These are phyloP conservation scores for Aspergillus sp. DNA, from an alignment of 2,329 filamentous ascomycete species.

Conservation along the genomic window DNA sequence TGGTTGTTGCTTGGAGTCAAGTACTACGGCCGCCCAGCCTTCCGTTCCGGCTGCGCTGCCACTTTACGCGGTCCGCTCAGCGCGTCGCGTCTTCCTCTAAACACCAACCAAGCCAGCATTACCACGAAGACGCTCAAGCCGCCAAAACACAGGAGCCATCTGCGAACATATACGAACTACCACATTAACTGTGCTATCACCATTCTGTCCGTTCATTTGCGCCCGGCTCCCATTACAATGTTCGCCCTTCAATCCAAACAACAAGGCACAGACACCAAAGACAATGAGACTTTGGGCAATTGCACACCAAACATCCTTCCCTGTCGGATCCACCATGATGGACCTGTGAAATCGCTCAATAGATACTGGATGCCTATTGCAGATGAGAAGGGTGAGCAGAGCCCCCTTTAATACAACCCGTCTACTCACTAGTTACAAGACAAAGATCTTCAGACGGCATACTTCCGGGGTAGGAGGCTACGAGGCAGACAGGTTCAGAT, in stretches of 20 bases:
- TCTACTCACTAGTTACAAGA: constrained; percentile 15
- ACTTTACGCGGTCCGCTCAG: constrained; percentile 28
- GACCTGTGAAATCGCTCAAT: constrained; percentile 62
- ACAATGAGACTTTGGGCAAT: constrained; percentile 29
- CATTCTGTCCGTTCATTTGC: background rate
- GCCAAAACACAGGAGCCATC: background rate
- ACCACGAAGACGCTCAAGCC: background rate
- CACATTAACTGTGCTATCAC: background rate
- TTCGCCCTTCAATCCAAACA: constrained; percentile 35
- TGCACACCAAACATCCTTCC: constrained; percentile 72
- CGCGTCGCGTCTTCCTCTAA: constrained; percentile 30
- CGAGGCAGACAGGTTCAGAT: constrained; percentile 65
- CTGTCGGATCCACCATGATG: constrained; percentile 76
- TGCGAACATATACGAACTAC: background rate
- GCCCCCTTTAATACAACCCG: background rate
- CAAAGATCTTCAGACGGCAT: constrained; percentile 51
- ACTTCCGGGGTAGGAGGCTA: constrained; percentile 80
- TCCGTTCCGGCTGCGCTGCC: constrained; percentile 6
- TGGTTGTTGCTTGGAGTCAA: too few species aligned
- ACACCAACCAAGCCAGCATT: constrained; percentile 3
- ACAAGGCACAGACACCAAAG: constrained; percentile 19
- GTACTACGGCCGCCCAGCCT: too few species aligned
- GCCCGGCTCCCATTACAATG: constrained; percentile 21
- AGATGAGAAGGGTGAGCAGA: constrained; percentile 41
- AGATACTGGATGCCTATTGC: constrained; percentile 69